phyloP scores from a whole-genome alignment of 768 basidiomycete genomes.

The Termitomyces sp. region DNA sequence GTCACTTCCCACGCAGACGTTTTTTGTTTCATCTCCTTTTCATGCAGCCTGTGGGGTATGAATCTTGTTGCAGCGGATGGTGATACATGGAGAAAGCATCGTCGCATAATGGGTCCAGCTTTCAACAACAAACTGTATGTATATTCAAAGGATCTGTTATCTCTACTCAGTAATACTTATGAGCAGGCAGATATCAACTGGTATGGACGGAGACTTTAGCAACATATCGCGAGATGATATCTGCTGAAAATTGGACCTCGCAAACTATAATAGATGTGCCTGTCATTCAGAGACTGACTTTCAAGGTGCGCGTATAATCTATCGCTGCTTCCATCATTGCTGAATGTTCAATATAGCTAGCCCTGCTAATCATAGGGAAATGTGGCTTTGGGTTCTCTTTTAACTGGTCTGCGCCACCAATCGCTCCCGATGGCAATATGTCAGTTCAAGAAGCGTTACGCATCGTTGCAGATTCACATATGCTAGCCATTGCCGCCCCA shows the following conservation, averaged over 20 bases:
- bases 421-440: conserved; percentile 30
- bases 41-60: conserved; percentile 37
- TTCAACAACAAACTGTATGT: conserved; percentile 39
- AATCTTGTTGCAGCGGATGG: conserved; percentile 42
- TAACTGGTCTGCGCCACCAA: conserved; percentile 35
- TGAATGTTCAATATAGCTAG: conserved; percentile 23
- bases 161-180: not conserved
- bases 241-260: conserved; percentile 23
- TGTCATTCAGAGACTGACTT: conserved; percentile 23
- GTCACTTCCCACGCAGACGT: not conserved
- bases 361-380: conserved; percentile 37
- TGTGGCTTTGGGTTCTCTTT: conserved; percentile 45
- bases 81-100: conserved; percentile 41
- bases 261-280: conserved; percentile 16
- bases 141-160: conserved; percentile 4
- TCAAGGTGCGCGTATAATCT: conserved; percentile 20
- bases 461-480: conserved; percentile 24
- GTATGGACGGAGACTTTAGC: conserved; percentile 30
- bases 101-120: conserved; percentile 38
- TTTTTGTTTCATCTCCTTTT: conserved; percentile 10
- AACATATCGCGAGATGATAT: conserved; percentile 29
- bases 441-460: conserved; percentile 33
- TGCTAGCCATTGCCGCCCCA: conserved; percentile 24
- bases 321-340: not conserved
- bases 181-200: conserved; percentile 22